A percentile compares a stretch with the other conserved stretches of the same genome.
Evolutionary conservation across 305 asterid genomes (phyloP).

Genomic region (Fraxinus latifolia): DNA sequence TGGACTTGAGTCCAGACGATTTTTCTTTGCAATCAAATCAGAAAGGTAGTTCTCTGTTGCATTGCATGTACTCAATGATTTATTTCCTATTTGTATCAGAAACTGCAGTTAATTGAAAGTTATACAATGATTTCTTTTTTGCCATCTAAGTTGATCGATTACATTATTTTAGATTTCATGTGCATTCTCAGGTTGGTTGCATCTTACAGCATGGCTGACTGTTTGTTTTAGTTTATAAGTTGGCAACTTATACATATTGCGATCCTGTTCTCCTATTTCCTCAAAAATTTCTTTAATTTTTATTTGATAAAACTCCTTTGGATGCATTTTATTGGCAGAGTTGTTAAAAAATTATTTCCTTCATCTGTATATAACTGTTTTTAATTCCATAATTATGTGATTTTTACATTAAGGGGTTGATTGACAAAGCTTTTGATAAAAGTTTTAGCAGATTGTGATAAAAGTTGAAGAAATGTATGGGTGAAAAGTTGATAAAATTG

Average conservation of each 20-base stretch:
- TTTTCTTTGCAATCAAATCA: slow-evolving; percentile 33
- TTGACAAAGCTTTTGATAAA: neutral
- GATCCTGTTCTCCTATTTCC: neutral
- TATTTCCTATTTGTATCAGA: slow-evolving; percentile 15
- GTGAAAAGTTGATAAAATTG: neutral
- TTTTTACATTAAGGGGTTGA: neutral
- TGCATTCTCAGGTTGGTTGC: slow-evolving; percentile 12
- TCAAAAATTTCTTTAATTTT: neutral
- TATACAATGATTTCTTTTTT: neutral
- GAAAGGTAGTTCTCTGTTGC: slow-evolving; percentile 45
- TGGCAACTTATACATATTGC: neutral
- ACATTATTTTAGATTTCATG: neutral
- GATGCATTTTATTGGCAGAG: neutral
- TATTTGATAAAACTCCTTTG: neutral
- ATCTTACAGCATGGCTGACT: neutral
- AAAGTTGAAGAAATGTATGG: neutral
- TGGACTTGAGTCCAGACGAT: slow-evolving; percentile 77
- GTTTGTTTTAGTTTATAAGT: neutral
- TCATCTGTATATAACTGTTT: neutral
- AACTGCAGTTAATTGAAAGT: neutral
- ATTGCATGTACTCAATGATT: slow-evolving; percentile 12
- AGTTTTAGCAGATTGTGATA: neutral
- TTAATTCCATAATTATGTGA: slow-evolving; percentile 1
- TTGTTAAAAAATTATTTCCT: neutral
- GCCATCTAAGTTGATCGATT: slow-evolving; percentile 5